phyloP scores from a whole-genome alignment of 1,284 basidiomycete genomes.

The Schizophyllum amplum region DNA sequence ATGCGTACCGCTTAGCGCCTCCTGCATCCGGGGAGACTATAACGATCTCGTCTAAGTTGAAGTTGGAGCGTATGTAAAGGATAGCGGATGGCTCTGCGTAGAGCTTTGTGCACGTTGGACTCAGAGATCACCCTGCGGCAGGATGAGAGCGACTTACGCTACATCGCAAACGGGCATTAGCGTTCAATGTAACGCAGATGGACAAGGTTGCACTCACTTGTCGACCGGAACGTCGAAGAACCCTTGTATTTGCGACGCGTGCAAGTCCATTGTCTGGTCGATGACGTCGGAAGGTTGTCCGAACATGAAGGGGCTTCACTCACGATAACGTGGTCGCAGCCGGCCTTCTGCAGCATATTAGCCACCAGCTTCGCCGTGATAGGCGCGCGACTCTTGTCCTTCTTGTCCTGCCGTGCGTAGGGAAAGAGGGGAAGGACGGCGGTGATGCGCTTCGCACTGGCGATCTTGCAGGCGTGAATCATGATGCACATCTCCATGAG shows the following conservation, averaged over 20 bases:
- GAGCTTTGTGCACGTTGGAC: constrained; percentile 42
- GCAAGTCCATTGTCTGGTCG: constrained; percentile 90
- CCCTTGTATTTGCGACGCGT: constrained; percentile 98
- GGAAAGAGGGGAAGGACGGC: constrained; percentile 95
- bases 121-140: neutral
- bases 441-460: constrained; percentile 92
- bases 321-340: constrained; percentile 98
- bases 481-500: constrained; percentile 98
- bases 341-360: constrained; percentile 97
- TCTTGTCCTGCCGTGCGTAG: constrained; percentile 97
- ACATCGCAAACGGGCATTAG: too few species aligned
- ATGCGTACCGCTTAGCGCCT: constrained; percentile 84
- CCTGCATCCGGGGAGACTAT: constrained; percentile 99
- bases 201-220: constrained; percentile 90
- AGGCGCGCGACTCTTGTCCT: constrained; percentile 97
- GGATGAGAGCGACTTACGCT: constrained; percentile 38
- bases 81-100: constrained; percentile 98
- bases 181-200: too few species aligned
- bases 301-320: constrained; percentile 31
- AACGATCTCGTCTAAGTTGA: constrained; percentile 82
- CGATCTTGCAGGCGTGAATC: constrained; percentile 99
- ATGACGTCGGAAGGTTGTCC: constrained; percentile 1
- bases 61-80: constrained; percentile 90
- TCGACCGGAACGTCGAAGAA: constrained; percentile 99
- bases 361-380: constrained; percentile 99